Evolutionary conservation across 2,329 filamentous ascomycete species (phyloP).

Genomic region (Elsinoe ampelina): DNA sequence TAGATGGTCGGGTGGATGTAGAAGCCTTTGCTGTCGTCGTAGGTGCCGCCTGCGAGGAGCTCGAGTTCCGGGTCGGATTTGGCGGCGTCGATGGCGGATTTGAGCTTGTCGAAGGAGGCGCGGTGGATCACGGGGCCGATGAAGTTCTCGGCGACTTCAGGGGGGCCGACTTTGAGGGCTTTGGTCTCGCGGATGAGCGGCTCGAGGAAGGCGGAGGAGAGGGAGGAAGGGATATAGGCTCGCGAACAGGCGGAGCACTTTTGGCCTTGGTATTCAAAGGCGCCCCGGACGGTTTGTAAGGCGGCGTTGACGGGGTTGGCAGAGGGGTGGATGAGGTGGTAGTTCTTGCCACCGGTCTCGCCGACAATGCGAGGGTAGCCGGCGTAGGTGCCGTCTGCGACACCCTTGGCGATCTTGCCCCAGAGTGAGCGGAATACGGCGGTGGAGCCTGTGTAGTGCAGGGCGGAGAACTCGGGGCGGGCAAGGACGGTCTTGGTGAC

Average conservation of each 20-base stretch:
- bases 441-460: slow-evolving; percentile 92
- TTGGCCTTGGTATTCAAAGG: slow-evolving; percentile 85
- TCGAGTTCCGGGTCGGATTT: slow-evolving; percentile 64
- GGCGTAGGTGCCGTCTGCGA: slow-evolving; percentile 71
- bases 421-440: slow-evolving; percentile 84
- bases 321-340: slow-evolving; percentile 69
- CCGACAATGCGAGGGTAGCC: slow-evolving; percentile 84
- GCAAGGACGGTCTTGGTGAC: slow-evolving; percentile 69
- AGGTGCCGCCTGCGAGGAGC: slow-evolving; percentile 64
- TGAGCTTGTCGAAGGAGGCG: slow-evolving; percentile 70
- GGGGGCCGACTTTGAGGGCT: slow-evolving; percentile 60
- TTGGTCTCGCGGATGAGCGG: slow-evolving; percentile 59
- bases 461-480: slow-evolving; percentile 74
- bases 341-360: slow-evolving; percentile 91
- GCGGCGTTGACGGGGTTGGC: slow-evolving; percentile 73
- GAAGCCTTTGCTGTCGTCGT: slow-evolving; percentile 70
- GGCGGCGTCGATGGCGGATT: slow-evolving; percentile 67
- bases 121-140: slow-evolving; percentile 81
- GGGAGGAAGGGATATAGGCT: slow-evolving; percentile 64
- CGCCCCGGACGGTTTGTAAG: slow-evolving; percentile 72
- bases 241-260: slow-evolving; percentile 84
- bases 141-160: slow-evolving; percentile 66
- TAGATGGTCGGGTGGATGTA: slow-evolving; percentile 80
- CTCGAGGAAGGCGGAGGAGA: slow-evolving; percentile 63
- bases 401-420: slow-evolving; percentile 71